A percentile compares a stretch with the other conserved stretches of the same genome.
Conservation (phyloP, 2,329 filamentous ascomycete species). For the Pestalotiopsis fici region DNA sequence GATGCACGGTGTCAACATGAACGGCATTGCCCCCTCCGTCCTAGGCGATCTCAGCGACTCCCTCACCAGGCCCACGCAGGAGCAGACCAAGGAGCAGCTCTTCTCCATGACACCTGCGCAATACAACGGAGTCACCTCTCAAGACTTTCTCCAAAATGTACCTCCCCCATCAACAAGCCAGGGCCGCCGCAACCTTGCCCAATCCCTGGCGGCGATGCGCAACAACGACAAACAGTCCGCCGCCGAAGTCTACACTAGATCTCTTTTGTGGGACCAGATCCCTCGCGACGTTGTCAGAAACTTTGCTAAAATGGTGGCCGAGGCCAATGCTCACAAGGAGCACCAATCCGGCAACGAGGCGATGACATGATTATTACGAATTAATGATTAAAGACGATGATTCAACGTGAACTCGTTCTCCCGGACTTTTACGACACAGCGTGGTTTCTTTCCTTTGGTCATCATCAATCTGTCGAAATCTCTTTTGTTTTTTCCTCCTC, state of each 20-base stretch:
- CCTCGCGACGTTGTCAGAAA: slow-evolving; percentile 88
- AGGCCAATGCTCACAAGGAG: slow-evolving; percentile 55
- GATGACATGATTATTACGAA: slow-evolving; percentile 41
- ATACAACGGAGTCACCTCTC: slow-evolving; percentile 81
- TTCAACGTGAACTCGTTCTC: slow-evolving; percentile 12
- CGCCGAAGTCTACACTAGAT: slow-evolving; percentile 90
- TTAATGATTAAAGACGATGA: slow-evolving; percentile 31
- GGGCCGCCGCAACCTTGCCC: slow-evolving; percentile 74
- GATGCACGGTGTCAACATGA: slow-evolving; percentile 45
- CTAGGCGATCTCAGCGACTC: slow-evolving; percentile 69
- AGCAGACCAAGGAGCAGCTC: slow-evolving; percentile 85
- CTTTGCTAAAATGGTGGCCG: slow-evolving; percentile 88
- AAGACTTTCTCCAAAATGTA: slow-evolving; percentile 67
- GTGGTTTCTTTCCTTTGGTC: slow-evolving; percentile 9
- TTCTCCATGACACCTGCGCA: slow-evolving; percentile 85
- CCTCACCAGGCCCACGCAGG: slow-evolving; percentile 74
- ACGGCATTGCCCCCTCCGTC: slow-evolving; percentile 56
- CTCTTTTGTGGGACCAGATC: slow-evolving; percentile 91
- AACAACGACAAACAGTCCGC: slow-evolving; percentile 70
- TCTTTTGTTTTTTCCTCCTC: slow-evolving; percentile 16
- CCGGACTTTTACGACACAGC: slow-evolving; percentile 13
- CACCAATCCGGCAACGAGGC: slow-evolving; percentile 43
- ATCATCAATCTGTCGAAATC: not conserved
- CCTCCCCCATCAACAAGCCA: slow-evolving; percentile 58
- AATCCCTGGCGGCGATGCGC: slow-evolving; percentile 80